These are phyloP conservation scores for Clarireedia sp. DNA, from an alignment of 2,329 filamentous ascomycete species.

Conservation along the genomic window DNA sequence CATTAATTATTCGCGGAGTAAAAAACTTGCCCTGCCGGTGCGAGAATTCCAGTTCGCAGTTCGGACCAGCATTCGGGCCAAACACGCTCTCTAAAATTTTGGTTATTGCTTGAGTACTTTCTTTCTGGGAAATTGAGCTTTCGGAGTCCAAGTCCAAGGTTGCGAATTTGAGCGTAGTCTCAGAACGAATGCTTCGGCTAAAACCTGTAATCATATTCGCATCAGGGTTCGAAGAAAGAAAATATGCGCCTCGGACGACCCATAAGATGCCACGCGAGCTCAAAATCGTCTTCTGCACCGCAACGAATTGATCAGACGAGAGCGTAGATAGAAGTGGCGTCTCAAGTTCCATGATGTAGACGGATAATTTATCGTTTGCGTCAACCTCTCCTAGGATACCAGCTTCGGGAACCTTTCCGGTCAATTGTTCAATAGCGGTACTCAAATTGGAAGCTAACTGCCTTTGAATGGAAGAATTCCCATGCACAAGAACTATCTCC, in stretches of 20 bases:
- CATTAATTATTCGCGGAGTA: constrained; percentile 5
- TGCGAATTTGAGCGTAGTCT: constrained; percentile 6
- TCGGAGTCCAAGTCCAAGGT: constrained; percentile 7
- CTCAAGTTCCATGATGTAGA: constrained; percentile 42
- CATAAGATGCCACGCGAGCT: constrained; percentile 38
- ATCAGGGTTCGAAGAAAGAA: constrained; percentile 23
- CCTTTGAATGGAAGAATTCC: neutral
- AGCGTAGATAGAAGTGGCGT: constrained; percentile 34
- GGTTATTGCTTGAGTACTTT: neutral
- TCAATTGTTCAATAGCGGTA: neutral
- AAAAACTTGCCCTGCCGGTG: neutral
- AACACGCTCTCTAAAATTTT: neutral
- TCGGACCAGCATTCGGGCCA: neutral
- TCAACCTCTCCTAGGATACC: constrained; percentile 25
- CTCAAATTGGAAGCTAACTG: neutral
- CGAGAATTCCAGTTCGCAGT: neutral
- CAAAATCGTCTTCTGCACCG: constrained; percentile 35
- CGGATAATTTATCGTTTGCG: constrained; percentile 27
- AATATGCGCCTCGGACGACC: constrained; percentile 39
- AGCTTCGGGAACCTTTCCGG: neutral
- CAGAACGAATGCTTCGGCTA: constrained; percentile 6
- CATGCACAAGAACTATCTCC: neutral
- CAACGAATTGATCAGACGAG: constrained; percentile 33
- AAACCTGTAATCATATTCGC: constrained; percentile 20
- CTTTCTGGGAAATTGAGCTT: neutral